phyloP scores from a whole-genome alignment of 2,329 filamentous ascomycete genomes.

The Ascochyta fabae region DNA sequence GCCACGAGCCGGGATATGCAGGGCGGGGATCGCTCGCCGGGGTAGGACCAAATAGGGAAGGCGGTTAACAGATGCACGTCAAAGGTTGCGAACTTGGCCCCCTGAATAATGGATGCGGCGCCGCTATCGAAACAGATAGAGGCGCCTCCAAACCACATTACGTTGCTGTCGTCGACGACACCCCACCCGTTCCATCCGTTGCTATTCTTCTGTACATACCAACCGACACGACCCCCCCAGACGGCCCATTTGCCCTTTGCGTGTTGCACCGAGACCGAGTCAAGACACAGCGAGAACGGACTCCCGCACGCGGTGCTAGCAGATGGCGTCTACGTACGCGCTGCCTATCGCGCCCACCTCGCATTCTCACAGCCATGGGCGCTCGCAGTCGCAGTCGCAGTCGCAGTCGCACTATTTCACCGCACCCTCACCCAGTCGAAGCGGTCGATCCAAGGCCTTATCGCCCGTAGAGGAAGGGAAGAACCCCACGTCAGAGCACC shows the following conservation, averaged over 20 bases:
- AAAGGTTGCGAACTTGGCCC: slow-evolving; percentile 15
- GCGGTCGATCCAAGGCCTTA: slow-evolving; percentile 22
- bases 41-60: slow-evolving; percentile 19
- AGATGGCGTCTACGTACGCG: slow-evolving; percentile 56
- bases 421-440: slow-evolving; percentile 33
- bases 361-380: slow-evolving; percentile 46
- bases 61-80: slow-evolving; percentile 15
- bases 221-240: slow-evolving; percentile 7
- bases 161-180: slow-evolving; percentile 11
- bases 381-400: slow-evolving; percentile 39
- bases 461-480: slow-evolving; percentile 32
- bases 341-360: slow-evolving; percentile 47
- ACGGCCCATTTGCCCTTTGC: slow-evolving; percentile 20
- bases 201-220: slow-evolving; percentile 4
- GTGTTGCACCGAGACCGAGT: slow-evolving; percentile 21
- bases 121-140: slow-evolving; percentile 31
- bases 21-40: slow-evolving; percentile 6
- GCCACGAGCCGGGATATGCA: slow-evolving; percentile 6
- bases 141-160: slow-evolving; percentile 16
- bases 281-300: slow-evolving; percentile 27
- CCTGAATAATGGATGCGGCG: slow-evolving; percentile 15
- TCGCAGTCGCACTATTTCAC: slow-evolving; percentile 38
- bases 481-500: slow-evolving; percentile 30
- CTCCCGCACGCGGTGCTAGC: slow-evolving; percentile 24
- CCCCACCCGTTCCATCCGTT: slow-evolving; percentile 18